Base-by-base conservation (phyloP, 177 flowering plant genomes). In the Tripterygium wilfordii region DNA sequence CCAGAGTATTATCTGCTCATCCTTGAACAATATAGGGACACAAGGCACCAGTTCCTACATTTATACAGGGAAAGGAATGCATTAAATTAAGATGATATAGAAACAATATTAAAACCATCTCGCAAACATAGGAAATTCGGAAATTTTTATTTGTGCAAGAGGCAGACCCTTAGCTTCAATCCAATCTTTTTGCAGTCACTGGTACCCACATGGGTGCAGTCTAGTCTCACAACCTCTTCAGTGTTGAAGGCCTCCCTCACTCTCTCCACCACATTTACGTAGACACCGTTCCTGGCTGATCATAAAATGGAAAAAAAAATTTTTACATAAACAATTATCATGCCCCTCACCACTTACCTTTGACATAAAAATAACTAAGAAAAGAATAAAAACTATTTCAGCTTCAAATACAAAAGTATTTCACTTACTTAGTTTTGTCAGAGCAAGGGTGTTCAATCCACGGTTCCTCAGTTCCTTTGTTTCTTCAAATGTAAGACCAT, bases 41-140 rank as follows among this genome's bases (percentile, higher is more conserved):
- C 96, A 91, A 42, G 96, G 96, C 30, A 91, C 98, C 65, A 91
- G 61, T 67, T 91, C 96, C 98, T 91, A 84, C 59, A 68, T 38
- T 30, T 5, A 49, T 2, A 55, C 3, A 33, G 8, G 45, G 33
- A 18, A 42, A 8, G 26, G 15, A 38, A 12, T 3, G 38, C 8
- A 36, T 23, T 3, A 38, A 19, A 38, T 12, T 38, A 19, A 38
- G 40, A 3, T 3, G 10, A 36, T 15, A 3, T 15, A 17, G 4
- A 10, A 18, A 53, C 27, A 41, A 8, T 14, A 10, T 9, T 9
- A 8, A 45, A 4, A 50, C 36, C 17, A 27, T 35, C 36, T 19
- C 12, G 8, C 28, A 24, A 13, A 32, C 20, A 9, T 16, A 20
- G 12, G 0, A 40, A 10, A 40, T 20, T 20, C 4, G 25, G 9